These are phyloP conservation scores for Avena eriantha DNA, from an alignment of 176 grass and related monocot species.

Conservation along the genomic window DNA sequence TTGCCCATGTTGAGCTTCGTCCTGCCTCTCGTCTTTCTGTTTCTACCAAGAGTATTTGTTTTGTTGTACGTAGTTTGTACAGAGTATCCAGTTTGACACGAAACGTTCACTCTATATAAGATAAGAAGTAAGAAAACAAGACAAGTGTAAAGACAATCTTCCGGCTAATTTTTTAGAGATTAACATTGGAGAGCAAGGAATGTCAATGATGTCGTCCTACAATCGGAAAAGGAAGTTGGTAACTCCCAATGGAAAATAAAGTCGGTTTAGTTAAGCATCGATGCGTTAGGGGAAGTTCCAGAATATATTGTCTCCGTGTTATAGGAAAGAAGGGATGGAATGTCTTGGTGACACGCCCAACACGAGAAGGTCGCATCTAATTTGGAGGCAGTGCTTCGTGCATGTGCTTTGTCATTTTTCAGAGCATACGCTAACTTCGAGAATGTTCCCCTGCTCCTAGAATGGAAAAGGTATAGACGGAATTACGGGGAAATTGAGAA, in stretches of 20 bases:
- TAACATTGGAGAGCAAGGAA: not conserved
- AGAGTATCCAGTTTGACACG: not conserved
- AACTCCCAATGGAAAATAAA: not conserved
- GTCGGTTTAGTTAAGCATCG: slow-evolving; percentile 30
- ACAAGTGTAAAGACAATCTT: not conserved
- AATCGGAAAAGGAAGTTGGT: not conserved
- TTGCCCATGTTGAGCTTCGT: not conserved
- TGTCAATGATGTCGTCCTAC: not conserved
- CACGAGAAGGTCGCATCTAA: slow-evolving; percentile 15
- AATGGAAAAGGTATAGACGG: slow-evolving; percentile 48
- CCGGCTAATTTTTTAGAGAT: not conserved
- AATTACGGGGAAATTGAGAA: slow-evolving; percentile 26
- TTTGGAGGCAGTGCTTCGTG: slow-evolving; percentile 11
- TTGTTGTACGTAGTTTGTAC: not conserved
- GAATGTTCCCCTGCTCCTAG: slow-evolving; percentile 50
- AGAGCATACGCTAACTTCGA: slow-evolving; percentile 4
- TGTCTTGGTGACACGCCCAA: slow-evolving; percentile 33
- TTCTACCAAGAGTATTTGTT: not conserved
- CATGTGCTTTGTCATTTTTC: slow-evolving; percentile 20
- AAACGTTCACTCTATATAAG: not conserved
- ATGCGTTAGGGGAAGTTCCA: slow-evolving; percentile 43
- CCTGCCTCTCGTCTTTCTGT: not conserved
- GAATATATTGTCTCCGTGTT: slow-evolving; percentile 34
- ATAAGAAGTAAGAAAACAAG: not conserved
- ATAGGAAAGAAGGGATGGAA: too few species aligned